Conservation (phyloP, 208 protist species). For the Trypanosoma avium region DNA sequence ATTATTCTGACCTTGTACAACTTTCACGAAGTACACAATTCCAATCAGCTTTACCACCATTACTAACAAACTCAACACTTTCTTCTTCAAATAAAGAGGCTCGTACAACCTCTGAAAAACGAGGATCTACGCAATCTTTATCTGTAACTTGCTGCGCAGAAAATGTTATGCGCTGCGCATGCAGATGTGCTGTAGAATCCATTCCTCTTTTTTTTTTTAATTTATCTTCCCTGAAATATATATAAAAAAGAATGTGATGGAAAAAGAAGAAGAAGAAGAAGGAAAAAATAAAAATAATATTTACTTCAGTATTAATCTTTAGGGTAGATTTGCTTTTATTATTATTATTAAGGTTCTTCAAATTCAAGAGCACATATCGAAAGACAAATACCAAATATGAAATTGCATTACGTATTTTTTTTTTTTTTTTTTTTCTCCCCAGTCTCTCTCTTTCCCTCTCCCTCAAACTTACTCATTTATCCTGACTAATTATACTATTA, state of each 20-base stretch:
- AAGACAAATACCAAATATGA: neutral
- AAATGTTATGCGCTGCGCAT: constrained; percentile 40
- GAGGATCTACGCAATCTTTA: constrained; percentile 17
- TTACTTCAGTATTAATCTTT: neutral
- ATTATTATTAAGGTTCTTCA: neutral
- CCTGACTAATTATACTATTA: neutral
- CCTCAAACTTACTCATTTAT: neutral
- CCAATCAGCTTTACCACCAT: constrained; percentile 29
- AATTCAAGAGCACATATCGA: neutral
- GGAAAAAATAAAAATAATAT: neutral
- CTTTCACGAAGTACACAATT: constrained; percentile 22
- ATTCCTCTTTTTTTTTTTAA: neutral
- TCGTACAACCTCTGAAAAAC: constrained; percentile 35
- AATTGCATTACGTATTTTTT: neutral
- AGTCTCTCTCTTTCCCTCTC: neutral
- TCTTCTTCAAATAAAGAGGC: constrained; percentile 29
- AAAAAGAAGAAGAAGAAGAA: constrained; percentile 5
- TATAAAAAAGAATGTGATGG: too few species aligned
- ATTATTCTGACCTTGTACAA: neutral
- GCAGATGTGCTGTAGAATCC: neutral
- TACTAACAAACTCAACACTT: constrained; percentile 17
- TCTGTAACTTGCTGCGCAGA: constrained; percentile 33
- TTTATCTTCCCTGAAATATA: neutral
- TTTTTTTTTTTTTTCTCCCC: neutral
- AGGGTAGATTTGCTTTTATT: too few species aligned